Evolutionary conservation across 805 yeast species (phyloP), one percentile per base, ranked within the genome.

Genomic region (Candida tibetensis): DNA sequence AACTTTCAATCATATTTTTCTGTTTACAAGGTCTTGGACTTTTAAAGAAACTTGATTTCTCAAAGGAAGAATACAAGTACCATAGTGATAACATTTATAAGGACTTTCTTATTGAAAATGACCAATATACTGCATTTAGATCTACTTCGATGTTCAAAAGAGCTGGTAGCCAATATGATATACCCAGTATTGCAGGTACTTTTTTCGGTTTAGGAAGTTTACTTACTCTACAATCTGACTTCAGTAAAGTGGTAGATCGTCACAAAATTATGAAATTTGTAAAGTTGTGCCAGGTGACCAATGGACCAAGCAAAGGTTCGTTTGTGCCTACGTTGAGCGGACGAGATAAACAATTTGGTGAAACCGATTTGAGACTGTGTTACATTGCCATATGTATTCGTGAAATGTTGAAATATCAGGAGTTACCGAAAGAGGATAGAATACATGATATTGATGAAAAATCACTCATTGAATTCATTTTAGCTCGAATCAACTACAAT

Each of bases 361-460:
- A 86, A 34, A 62, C 72, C 1, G 96, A 91, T 58, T 55, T 85
- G 40, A 66, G 97, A 35, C 79, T 78, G 46, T 76, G 85, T 38
- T 86, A 85, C 66, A 68, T 88, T 38, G 96, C 95, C 0, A 60
- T 75, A 2, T 72, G 82, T 1, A 79, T 86, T 9, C 58, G 85
- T 22, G 67, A 71, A 44, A 51, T 86, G 29, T 51, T 81, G 26
- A 64, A 69, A 30, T 62, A 62, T 37, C 64, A 72, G 34, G 55
- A 58, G 23, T 45, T 61, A 23, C 45, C 47, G 2, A 30, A 25
- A 4, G 21, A 39, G 5, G 64, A 61, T 0, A 37, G 53, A 13
- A 32, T 38, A 23, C 15, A 51, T 32, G 78, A 70, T 42, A 66
- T 83, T 22, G 68, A 83, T 46, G 45, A 65, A 0, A 64, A 50